Evolutionary conservation across 192 early-diverging fungal species (phyloP), one percentile per base, ranked within the genome.

Genomic region (Podochytrium sp.): DNA sequence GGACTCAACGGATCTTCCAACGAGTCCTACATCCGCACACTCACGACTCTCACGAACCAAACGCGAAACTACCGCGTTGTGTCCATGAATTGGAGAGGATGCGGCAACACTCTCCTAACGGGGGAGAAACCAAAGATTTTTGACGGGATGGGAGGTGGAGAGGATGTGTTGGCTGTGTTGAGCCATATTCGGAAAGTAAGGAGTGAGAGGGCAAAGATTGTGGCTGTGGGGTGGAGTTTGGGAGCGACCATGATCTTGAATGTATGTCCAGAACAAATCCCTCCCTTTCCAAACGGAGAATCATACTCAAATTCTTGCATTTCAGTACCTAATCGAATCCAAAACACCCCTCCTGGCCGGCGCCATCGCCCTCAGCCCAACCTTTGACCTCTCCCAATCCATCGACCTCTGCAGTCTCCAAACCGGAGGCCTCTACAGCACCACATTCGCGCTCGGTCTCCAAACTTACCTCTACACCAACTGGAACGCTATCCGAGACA

Each of bases 1-100:
- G 95, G 96, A 35, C 78, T 98, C 68, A 96, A 95, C 6, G 97
- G 97, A 55, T 94, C 95, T 35, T 93, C 91, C 47, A 89, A 93
- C 78, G 95, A 97, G 78, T 85, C 86, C 2, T 98, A 98, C 72
- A 90, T 98, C 35, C 90, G 91, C 30, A 80, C 86, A 14, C 73
- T 96, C 14, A 84, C 92, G 37, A 71, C 55, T 14, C 71, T 74
- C 33, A 49, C 62, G 16, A 49, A 66, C 25, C 20, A 23, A 6
- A 33, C 40, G 14, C 61, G 61, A 6, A 83, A 85, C 51, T 93
- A 91, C 77, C 87, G 91, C 39, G 83, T 84, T 3, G 93, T 96
- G 0, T 95, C 97, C 29, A 86, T 93, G 74, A 98, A 98, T 84
- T 91, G 86, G 63, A 86, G 97, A 29, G 97, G 95, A 7, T 97